phyloP scores from a whole-genome alignment of 495 filamentous ascomycete species.

The Penicillium waksmanii region DNA sequence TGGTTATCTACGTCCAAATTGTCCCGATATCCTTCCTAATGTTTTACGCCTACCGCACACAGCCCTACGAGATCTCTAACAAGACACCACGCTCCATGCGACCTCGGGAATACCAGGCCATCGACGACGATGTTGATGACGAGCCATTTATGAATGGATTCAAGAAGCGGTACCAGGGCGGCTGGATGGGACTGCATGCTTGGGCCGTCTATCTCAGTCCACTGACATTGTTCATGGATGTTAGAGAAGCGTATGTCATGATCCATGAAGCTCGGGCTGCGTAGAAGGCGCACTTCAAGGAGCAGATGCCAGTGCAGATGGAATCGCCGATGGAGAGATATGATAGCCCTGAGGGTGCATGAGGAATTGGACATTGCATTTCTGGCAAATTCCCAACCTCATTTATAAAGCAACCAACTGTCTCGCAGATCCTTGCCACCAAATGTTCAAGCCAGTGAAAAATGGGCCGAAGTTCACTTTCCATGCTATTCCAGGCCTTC shows the following conservation, averaged over 20 bases:
- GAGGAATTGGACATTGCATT: no score
- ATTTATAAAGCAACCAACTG: no score
- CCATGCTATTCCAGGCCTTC: no score
- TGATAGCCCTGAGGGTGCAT: neutral
- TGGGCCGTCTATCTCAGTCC: conserved; percentile 6
- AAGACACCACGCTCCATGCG: neutral
- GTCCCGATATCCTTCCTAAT: conserved; percentile 21
- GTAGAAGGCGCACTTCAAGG: neutral
- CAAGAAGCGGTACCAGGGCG: conserved; percentile 6
- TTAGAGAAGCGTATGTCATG: neutral
- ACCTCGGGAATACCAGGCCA: neutral
- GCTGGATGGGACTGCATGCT: conserved; percentile 3
- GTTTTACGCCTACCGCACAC: conserved; percentile 25
- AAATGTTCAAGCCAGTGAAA: no score
- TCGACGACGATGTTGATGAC: neutral
- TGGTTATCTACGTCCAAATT: conserved; percentile 30
- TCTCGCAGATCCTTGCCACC: no score
- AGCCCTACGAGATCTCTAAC: conserved; percentile 17
- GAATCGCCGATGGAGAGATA: neutral
- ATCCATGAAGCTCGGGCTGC: neutral
- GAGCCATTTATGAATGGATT: neutral
- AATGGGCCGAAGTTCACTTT: no score
- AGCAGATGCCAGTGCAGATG: neutral
- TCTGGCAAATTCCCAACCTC: no score
- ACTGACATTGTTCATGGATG: conserved; percentile 3